Percentiles rank a stretch among this genome's conserved stretches.
These are phyloP conservation scores for Suillus discolor DNA, from an alignment of 768 basidiomycete genomes.

Conservation along the genomic window DNA sequence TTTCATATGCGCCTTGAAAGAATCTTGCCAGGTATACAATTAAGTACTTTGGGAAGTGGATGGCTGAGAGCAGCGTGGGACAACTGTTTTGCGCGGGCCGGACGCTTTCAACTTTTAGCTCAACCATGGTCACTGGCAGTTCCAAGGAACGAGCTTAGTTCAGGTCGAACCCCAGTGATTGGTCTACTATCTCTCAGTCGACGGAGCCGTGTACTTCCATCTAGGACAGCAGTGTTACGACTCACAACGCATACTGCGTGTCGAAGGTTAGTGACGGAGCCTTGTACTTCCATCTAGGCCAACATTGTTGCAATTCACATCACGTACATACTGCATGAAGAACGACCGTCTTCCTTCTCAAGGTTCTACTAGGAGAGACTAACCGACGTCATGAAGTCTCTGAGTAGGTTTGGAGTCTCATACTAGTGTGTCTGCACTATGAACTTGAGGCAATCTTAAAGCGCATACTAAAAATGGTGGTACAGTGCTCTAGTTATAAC, in stretches of 20 bases:
- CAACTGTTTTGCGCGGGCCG: not conserved
- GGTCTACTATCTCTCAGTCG: not conserved
- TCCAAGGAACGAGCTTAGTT: not conserved
- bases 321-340: not conserved
- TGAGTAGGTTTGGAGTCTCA: not conserved
- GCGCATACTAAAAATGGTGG: too few relatives aligned
- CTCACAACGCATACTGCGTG: not conserved
- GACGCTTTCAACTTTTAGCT: not conserved
- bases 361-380: not conserved
- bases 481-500: not conserved
- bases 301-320: not conserved
- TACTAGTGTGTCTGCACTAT: too few relatives aligned
- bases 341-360: not conserved
- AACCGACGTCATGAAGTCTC: not conserved
- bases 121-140: not conserved
- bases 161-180: not conserved
- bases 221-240: not conserved
- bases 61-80: too few relatives aligned
- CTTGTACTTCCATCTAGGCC: slow-evolving; percentile 1
- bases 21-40: slow-evolving; percentile 75
- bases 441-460: not conserved
- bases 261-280: not conserved
- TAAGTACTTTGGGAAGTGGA: slow-evolving; percentile 49
- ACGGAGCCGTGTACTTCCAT: not conserved
- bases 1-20: slow-evolving; percentile 80